Conservation (phyloP, 129 eudicot species). For the Escallonia rubra region DNA sequence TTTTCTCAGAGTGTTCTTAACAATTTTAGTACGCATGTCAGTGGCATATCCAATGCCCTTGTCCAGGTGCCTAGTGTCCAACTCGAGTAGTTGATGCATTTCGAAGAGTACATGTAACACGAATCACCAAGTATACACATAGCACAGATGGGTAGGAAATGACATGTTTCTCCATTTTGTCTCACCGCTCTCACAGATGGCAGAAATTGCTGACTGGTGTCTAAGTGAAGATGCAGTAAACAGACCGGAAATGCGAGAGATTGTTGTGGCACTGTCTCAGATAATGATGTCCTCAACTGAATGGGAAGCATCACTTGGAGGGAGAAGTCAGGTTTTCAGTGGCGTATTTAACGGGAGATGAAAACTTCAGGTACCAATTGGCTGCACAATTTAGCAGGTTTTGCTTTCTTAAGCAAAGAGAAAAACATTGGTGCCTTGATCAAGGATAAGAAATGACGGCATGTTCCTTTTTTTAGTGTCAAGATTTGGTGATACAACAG, state of each 20-base stretch:
- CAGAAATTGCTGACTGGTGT: conserved; percentile 73
- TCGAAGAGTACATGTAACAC: too few species aligned
- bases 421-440: conserved; percentile 3
- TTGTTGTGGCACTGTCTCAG: conserved; percentile 61
- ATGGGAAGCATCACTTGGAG: conserved; percentile 89
- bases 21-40: too few species aligned
- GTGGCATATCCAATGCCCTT: too few species aligned
- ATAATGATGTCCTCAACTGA: conserved; percentile 55
- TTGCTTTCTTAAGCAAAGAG: conserved; percentile 7
- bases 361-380: conserved; percentile 4
- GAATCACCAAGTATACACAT: too few species aligned
- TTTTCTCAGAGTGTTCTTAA: too few species aligned
- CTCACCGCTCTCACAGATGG: conserved; percentile 44
- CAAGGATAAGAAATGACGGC: neutral
- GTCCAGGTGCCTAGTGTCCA: too few species aligned
- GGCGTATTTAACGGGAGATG: conserved; percentile 72
- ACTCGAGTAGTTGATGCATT: too few species aligned
- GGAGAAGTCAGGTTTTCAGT: conserved; percentile 73
- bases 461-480: neutral
- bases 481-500: neutral
- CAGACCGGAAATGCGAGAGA: conserved; percentile 80
- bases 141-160: neutral
- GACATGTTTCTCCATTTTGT: conserved; percentile 4
- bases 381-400: neutral
- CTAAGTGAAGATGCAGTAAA: conserved; percentile 67